Evolutionary conservation across 495 filamentous ascomycete species (phyloP), one percentile per base, ranked within the genome.

Genomic region (Neohortaea acidophila): DNA sequence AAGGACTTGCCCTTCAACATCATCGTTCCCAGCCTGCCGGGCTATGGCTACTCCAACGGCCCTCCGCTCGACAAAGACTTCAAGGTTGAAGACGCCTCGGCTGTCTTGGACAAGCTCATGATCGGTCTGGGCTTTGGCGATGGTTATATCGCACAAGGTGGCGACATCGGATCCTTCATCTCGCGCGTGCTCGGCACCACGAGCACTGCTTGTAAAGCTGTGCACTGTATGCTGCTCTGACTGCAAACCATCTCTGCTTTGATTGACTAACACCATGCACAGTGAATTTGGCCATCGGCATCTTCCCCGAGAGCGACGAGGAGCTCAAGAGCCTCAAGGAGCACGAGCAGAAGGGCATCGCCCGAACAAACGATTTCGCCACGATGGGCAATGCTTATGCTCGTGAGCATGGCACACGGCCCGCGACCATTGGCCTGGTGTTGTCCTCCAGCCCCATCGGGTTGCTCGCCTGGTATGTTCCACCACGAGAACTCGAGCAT

Each of bases 61-160:
- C 62, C 66, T 9, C 66, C 69, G 0, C 34, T 71, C 5, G 59
- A 70, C 32, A 51, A 47, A 4, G 57, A 79, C 38, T 69, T 69
- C 37, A 53, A 30, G 6, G 49, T 59, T 2, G 18, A 45, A 0
- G 62, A 68, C 20, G 53, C 61, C 2, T 58, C 69, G 5, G 57
- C 59, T 12, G 49, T 77, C 3, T 36, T 79, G 8, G 55, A 81
- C 53, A 51, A 64, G 24, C 47, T 82, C 3, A 79, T 81, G 73
- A 54, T 57, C 12, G 57, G 59, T 14, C 53, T 79, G 2, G 75
- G 76, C 0, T 76, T 81, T 37, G 60, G 53, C 4, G 54, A 56
- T 21, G 70, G 69, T 1, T 81, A 82, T 51, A 54, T 81, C 20
- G 67, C 64, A 0, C 72, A 79, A 45, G 77, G 79, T 1, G 79